Base-by-base conservation (phyloP, 1,284 basidiomycete genomes). In the Ustilago nuda region DNA sequence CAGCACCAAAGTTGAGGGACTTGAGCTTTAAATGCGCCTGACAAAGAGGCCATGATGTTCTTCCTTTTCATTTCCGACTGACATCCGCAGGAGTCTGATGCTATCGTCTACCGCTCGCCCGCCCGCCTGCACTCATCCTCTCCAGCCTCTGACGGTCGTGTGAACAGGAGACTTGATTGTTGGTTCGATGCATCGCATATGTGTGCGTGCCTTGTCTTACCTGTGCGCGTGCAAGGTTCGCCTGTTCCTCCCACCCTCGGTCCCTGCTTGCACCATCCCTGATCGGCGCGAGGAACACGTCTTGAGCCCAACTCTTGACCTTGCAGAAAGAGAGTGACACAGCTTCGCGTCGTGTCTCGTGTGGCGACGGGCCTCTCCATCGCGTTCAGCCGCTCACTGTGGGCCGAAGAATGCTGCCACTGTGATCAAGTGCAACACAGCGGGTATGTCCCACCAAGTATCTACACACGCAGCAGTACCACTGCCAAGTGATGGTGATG, bases 61-160 rank as follows among this genome's bases (percentile, higher is more conserved):
- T 19, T 45, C 43, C 43, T 8, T 15, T 43, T 43, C 39, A 43
- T 15, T 17, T 43, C 39, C 39, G 43, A 45, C n/a, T 45, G n/a
- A 45, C 43, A 19, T 45, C 43, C 43, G 39, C 27, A 32, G n/a
- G 52, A 37, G 43, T 56, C 23, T 15, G 19, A 19, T 56, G n/a
- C 55, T 33, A 30, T 37, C 9, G 19, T 13, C 33, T 9, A 3
- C 12, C 12, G 35, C 52, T 53, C 37, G n/a, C 23, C 19, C 27
- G 13, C 37, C 8, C 13, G 8, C 55, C 12, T 30, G 43, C 43
- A 9, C 2, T 19, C 43, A 45, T 30, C 37, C 27, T 13, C 6
- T 48, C 11, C 33, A 17, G 3, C 61, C 43, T 61, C 66, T 69
- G 51, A 69, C 66, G 61, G 66, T 69, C 60, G 60, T 68, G 66